Evolutionary conservation across 768 basidiomycete species (phyloP).

Genomic region (Leccinellum albellum): DNA sequence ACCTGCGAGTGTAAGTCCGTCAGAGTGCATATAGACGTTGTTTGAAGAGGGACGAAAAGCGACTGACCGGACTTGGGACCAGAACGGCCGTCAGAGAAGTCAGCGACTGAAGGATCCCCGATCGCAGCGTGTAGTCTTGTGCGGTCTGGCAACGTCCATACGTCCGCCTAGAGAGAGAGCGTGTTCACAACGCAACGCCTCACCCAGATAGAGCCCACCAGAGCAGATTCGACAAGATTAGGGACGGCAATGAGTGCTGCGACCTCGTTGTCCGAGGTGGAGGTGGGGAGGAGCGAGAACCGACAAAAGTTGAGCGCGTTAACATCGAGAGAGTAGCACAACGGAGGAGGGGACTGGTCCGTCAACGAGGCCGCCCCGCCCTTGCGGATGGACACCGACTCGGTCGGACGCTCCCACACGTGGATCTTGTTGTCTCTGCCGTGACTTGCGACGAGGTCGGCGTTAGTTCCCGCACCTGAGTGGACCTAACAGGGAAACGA

Average conservation of each 20-base stretch:
- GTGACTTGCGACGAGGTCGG: constrained; percentile 42
- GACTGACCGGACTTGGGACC: constrained; percentile 53
- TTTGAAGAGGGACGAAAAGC: too few species aligned
- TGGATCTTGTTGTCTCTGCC: constrained; percentile 85
- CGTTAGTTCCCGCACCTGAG: background rate
- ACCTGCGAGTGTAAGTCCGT: constrained; percentile 59
- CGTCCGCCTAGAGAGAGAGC: constrained; percentile 58
- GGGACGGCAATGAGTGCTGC: constrained; percentile 72
- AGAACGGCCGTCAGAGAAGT: constrained; percentile 43
- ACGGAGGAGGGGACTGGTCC: constrained; percentile 44
- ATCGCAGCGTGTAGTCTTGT: constrained; percentile 81
- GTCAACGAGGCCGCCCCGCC: constrained; percentile 55
- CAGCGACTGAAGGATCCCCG: constrained; percentile 44
- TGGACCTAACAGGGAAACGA: constrained; percentile 29
- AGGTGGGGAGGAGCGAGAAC: constrained; percentile 60
- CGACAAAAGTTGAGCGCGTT: constrained; percentile 95
- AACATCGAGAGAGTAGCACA: constrained; percentile 74
- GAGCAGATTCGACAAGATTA: constrained; percentile 83
- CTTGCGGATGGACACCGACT: constrained; percentile 44
- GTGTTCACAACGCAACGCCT: background rate
- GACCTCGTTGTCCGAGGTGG: constrained; percentile 10
- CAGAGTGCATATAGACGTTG: constrained; percentile 53
- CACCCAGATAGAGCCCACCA: constrained; percentile 42
- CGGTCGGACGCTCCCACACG: constrained; percentile 58
- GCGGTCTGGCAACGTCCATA: constrained; percentile 73